Conservation (phyloP, 306 rosid genomes). For the Dicorynia guianensis region DNA sequence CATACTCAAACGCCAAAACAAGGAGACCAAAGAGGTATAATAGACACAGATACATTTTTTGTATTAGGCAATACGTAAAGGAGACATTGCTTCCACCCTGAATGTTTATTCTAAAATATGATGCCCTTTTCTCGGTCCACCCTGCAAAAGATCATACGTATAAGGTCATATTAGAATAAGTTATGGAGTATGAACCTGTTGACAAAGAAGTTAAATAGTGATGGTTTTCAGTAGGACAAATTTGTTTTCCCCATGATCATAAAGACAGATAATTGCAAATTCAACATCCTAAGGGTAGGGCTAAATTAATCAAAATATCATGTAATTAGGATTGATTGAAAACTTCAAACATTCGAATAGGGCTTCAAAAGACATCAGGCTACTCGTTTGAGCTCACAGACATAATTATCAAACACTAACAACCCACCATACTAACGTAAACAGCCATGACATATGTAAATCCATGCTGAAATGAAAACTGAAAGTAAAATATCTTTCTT, state of each 20-base stretch:
- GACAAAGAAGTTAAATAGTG: conserved; percentile 12
- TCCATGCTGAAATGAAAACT: conserved; percentile 32
- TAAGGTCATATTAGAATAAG: conserved; percentile 20
- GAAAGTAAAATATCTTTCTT: conserved; percentile 9
- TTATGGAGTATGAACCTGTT: background rate
- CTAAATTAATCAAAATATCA: conserved; percentile 6
- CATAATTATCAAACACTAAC: conserved; percentile 30
- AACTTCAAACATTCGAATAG: background rate
- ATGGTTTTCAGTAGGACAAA: background rate
- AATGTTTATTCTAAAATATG: conserved; percentile 41
- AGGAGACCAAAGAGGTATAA: conserved; percentile 66
- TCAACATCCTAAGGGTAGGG: background rate
- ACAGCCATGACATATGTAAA: conserved; percentile 40
- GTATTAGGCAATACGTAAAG: conserved; percentile 38
- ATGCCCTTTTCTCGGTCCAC: conserved; percentile 60
- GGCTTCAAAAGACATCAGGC: conserved; percentile 23
- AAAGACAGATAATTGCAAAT: conserved; percentile 21
- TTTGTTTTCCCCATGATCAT: conserved; percentile 20
- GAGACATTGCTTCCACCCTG: conserved; percentile 57
- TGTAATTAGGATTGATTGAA: conserved; percentile 1
- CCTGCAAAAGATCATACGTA: conserved; percentile 55
- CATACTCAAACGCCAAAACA: conserved; percentile 54
- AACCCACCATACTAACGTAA: conserved; percentile 47
- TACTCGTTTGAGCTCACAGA: conserved; percentile 31
- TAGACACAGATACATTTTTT: conserved; percentile 59